phyloP scores from a whole-genome alignment of 75 land plant genomes.

The Selaginella tamariscina region DNA sequence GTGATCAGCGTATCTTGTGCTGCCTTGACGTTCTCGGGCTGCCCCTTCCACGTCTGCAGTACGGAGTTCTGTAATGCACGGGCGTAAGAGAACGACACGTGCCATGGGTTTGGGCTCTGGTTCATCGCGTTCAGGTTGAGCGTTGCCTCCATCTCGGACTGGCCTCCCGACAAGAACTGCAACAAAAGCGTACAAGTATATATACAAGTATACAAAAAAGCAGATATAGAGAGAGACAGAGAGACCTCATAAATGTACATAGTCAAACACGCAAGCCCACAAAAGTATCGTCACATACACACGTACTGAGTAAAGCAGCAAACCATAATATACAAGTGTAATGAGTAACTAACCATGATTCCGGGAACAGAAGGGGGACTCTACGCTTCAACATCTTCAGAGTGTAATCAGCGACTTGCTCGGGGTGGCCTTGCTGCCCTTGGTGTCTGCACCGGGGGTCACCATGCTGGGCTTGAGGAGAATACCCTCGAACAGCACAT shows the following conservation, averaged over 20 bases:
- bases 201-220: background rate
- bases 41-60: conserved; percentile 56
- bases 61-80: conserved; percentile 57
- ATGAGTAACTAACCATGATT: conserved; percentile 53
- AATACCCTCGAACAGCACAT: conserved; percentile 63
- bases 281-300: background rate
- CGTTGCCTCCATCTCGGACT: conserved; percentile 88
- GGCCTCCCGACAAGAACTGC: conserved; percentile 61
- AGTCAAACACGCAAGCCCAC: background rate
- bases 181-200: no score
- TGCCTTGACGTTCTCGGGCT: conserved; percentile 46
- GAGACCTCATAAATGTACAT: background rate
- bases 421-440: conserved; percentile 45
- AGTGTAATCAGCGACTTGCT: conserved; percentile 58
- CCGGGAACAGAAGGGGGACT: conserved; percentile 83
- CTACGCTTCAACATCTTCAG: conserved; percentile 45
- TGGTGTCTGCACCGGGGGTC: conserved; percentile 73
- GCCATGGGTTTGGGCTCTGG: conserved; percentile 55
- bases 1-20: conserved; percentile 37
- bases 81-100: conserved; percentile 57
- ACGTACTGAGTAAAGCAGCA: no score
- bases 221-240: background rate
- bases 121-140: conserved; percentile 64
- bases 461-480: conserved; percentile 89
- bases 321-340: background rate